phyloP scores from a whole-genome alignment of 768 basidiomycete genomes.

The Lactifluus pinguis region DNA sequence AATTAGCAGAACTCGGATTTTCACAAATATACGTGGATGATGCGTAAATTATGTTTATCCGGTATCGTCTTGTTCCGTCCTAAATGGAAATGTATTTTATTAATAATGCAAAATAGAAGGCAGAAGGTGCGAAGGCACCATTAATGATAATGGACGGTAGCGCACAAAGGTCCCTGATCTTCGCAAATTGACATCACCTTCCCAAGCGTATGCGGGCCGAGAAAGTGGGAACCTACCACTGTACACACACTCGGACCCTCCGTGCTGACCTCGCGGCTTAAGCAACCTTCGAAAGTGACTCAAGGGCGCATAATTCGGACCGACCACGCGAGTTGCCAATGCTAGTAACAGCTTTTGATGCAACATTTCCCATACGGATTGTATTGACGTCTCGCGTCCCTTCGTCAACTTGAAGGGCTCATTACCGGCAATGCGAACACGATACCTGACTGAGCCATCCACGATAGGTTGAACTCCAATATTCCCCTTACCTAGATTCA shows the following conservation, averaged over 20 bases:
- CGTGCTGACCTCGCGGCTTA: background rate
- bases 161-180: background rate
- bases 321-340: background rate
- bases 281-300: background rate
- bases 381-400: background rate
- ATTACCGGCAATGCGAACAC: background rate
- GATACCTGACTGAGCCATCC: background rate
- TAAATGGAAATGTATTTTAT: background rate
- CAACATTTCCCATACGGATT: background rate
- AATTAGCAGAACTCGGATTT: background rate
- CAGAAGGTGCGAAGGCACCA: background rate
- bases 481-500: background rate
- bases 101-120: background rate
- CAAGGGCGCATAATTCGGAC: background rate
- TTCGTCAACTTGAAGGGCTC: background rate
- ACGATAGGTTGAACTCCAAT: too few species aligned
- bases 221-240: too few species aligned
- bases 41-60: background rate
- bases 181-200: background rate
- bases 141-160: background rate
- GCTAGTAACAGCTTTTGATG: background rate
- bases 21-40: background rate
- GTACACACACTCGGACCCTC: background rate
- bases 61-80: too few species aligned
- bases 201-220: background rate